Evolutionary conservation across 1,284 basidiomycete species (phyloP).

Genomic region (Moesziomyces antarcticus): DNA sequence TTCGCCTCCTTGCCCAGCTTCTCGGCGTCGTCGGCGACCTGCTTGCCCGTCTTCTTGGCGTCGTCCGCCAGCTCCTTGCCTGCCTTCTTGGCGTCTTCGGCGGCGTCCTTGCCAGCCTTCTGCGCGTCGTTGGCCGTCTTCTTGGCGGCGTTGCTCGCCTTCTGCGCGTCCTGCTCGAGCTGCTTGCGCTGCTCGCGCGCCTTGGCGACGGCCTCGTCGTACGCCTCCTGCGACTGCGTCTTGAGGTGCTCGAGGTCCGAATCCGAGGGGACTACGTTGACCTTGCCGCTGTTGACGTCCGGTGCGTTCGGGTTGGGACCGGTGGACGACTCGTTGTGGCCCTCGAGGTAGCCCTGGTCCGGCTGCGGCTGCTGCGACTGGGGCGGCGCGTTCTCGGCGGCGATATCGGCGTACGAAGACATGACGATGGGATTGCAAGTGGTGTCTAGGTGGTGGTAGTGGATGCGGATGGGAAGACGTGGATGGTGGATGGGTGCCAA

Average conservation of each 20-base stretch:
- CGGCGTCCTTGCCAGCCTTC: slow-evolving; percentile 24
- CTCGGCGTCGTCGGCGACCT: slow-evolving; percentile 47
- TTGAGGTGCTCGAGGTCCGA: slow-evolving; percentile 53
- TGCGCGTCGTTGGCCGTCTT: slow-evolving; percentile 33
- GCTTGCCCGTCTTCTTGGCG: slow-evolving; percentile 14
- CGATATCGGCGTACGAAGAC: slow-evolving; percentile 54
- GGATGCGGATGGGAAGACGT: background rate
- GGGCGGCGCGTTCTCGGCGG: slow-evolving; percentile 51
- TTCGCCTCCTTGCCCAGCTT: slow-evolving; percentile 23
- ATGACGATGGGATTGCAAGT: slow-evolving; percentile 7
- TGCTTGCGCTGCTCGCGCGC: slow-evolving; percentile 45
- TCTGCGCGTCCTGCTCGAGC: slow-evolving; percentile 41
- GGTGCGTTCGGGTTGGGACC: slow-evolving; percentile 16
- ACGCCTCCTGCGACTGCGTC: slow-evolving; percentile 54
- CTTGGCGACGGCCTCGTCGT: slow-evolving; percentile 39
- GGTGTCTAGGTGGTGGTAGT: background rate
- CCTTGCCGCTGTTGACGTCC: slow-evolving; percentile 54
- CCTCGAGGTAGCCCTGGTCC: slow-evolving; percentile 49
- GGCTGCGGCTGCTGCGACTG: slow-evolving; percentile 51
- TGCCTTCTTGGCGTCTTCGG: slow-evolving; percentile 12
- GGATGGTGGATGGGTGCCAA: background rate
- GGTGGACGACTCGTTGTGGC: slow-evolving; percentile 11
- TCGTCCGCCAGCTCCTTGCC: slow-evolving; percentile 34
- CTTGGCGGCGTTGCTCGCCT: slow-evolving; percentile 26
- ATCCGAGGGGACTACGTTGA: slow-evolving; percentile 53